Evolutionary conservation across 2,329 filamentous ascomycete species (phyloP).

Genomic region (Trichoderma sp.): DNA sequence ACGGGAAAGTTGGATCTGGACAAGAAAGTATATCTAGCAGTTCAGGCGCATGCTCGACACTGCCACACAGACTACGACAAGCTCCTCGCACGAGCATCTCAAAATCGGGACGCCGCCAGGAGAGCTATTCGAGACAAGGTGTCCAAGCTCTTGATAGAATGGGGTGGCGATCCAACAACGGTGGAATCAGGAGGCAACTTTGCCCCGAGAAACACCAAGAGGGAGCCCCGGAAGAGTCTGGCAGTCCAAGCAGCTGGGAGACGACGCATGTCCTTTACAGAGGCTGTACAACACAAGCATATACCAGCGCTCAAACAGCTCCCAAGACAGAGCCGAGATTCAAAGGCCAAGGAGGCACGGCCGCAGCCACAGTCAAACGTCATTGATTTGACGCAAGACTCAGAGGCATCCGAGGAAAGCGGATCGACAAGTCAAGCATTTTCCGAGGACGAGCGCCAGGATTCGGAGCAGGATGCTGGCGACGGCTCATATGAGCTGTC

Average conservation of each 20-base stretch:
- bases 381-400: slow-evolving; percentile 19
- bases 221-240: background rate
- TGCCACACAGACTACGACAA: slow-evolving; percentile 47
- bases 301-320: background rate
- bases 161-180: background rate
- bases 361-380: background rate
- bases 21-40: slow-evolving; percentile 44
- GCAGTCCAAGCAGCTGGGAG: background rate
- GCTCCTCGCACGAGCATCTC: slow-evolving; percentile 25
- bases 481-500: slow-evolving; percentile 18
- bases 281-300: background rate
- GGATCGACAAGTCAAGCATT: background rate
- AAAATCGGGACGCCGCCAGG: slow-evolving; percentile 17
- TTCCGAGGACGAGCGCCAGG: background rate
- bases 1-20: slow-evolving; percentile 38
- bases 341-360: background rate
- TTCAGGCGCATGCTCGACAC: slow-evolving; percentile 50
- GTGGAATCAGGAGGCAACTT: background rate
- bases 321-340: background rate
- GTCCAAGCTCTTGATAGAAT: slow-evolving; percentile 16
- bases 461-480: background rate
- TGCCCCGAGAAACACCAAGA: background rate
- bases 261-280: background rate
- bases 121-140: slow-evolving; percentile 15
- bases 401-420: background rate